These are phyloP conservation scores for Fragaria iinumae DNA, from an alignment of 306 rosid species.

Conservation along the genomic window DNA sequence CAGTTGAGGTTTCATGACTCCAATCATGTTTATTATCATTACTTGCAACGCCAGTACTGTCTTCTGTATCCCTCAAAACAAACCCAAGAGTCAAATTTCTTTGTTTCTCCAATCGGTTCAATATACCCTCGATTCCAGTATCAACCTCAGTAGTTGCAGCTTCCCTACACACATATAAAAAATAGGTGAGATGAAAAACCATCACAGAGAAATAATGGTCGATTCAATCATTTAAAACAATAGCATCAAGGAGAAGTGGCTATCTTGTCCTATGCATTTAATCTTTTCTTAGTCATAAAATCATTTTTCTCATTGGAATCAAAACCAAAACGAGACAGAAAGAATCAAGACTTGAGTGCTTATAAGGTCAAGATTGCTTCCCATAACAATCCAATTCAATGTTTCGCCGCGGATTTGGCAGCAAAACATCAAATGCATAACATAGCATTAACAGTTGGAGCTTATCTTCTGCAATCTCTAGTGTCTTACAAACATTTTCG, in stretches of 20 bases:
- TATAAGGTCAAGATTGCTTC: background rate
- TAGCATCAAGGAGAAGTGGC: background rate
- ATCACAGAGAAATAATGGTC: background rate
- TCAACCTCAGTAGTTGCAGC: conserved; percentile 35
- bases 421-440: background rate
- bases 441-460: background rate
- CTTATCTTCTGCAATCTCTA: background rate
- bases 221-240: background rate
- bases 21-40: conserved; percentile 31
- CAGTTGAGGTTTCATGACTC: conserved; percentile 30
- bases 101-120: conserved; percentile 74
- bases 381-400: background rate
- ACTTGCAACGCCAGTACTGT: background rate
- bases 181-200: conserved; percentile 12
- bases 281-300: background rate
- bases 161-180: conserved; percentile 44
- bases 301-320: background rate
- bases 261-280: background rate
- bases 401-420: background rate
- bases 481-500: background rate
- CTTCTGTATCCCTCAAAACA: conserved; percentile 39
- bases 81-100: conserved; percentile 50
- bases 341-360: background rate
- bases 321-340: background rate
- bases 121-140: conserved; percentile 87